Base-by-base conservation (phyloP, 208 protist genomes). In the Trypanosoma platydactyli region DNA sequence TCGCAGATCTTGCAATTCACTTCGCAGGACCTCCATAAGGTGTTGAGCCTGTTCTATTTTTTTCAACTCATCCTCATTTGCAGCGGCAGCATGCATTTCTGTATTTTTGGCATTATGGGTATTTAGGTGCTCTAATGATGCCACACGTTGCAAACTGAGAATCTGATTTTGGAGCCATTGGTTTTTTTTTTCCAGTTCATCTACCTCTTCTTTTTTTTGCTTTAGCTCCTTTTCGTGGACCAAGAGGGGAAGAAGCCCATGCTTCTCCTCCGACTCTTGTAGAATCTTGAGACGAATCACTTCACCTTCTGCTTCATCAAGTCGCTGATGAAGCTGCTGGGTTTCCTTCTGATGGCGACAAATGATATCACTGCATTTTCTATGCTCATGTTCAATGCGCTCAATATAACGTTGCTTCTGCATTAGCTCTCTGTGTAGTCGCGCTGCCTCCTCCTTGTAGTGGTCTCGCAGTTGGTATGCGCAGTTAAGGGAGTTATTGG, bases 401-500 rank as follows among this genome's bases (percentile, higher is more conserved):
- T 85, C 74, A 9, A 79, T 22, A 59, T 79, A 57, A 41, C 80
- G 5, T 30, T 81, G 66, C 52, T 67, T 77, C 38, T 73, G 56
- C 42, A 86, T 77, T 27, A 89, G 52, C 61, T 88, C 65, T 11
- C 62, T 56, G 41, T 86, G 79, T 59, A 89, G 76, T n/a, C 77
- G 70, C 1, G 75, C 81, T 0, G 86, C 79, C 65, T 88, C 80
- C 38, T 77, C 64, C 41, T 78, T 73, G 73, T 89, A 89, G 40
- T 80, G 61, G 49, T 92, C 81, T 6, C 86, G 71, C 49, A 75
- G 62, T 13, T 76, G 62, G 61, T 88, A 83, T 11, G 83, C 86
- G 44, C 71, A 60, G 24, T 60, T 42, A 12, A 92, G 60, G 51
- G 82, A 54, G 41, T 50, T 52, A 29, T 76, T 62, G 13, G 68